A percentile compares a stretch with the other conserved stretches of the same genome.
Evolutionary conservation across 371 early-diverging fungal species (phyloP).

Genomic region (Rhizopus arrhizus): DNA sequence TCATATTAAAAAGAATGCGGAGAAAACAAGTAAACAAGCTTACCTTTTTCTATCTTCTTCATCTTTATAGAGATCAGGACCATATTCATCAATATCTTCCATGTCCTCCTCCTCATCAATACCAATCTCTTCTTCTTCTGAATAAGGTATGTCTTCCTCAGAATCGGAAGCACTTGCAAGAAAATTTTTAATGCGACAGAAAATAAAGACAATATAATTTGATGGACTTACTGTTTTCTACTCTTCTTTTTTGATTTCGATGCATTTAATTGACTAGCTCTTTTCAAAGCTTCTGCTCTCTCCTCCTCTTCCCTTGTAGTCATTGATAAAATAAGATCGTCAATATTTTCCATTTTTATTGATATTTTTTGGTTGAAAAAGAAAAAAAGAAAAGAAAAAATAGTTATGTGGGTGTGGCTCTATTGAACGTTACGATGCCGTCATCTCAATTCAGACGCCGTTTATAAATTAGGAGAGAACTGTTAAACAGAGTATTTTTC

Average conservation of each 20-base stretch:
- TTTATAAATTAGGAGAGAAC: background rate
- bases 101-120: slow-evolving; percentile 60
- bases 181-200: background rate
- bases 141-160: slow-evolving; percentile 45
- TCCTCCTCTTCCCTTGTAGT: slow-evolving; percentile 27
- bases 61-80: slow-evolving; percentile 75
- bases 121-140: slow-evolving; percentile 28
- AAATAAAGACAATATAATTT: background rate
- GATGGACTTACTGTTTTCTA: slow-evolving; percentile 9
- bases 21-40: no score
- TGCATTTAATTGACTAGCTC: slow-evolving; percentile 26
- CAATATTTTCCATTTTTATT: slow-evolving; percentile 23
- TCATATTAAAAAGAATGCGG: no score
- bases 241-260: slow-evolving; percentile 11
- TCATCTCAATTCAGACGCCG: background rate
- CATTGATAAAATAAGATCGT: slow-evolving; percentile 32
- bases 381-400: slow-evolving; percentile 7
- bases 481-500: no score
- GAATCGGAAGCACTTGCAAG: slow-evolving; percentile 33
- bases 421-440: background rate
- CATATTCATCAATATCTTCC: slow-evolving; percentile 72
- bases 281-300: slow-evolving; percentile 7
- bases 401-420: background rate
- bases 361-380: background rate
- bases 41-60: slow-evolving; percentile 70